Conservation (phyloP, 768 basidiomycete species). For the Hericium rajendrae region DNA sequence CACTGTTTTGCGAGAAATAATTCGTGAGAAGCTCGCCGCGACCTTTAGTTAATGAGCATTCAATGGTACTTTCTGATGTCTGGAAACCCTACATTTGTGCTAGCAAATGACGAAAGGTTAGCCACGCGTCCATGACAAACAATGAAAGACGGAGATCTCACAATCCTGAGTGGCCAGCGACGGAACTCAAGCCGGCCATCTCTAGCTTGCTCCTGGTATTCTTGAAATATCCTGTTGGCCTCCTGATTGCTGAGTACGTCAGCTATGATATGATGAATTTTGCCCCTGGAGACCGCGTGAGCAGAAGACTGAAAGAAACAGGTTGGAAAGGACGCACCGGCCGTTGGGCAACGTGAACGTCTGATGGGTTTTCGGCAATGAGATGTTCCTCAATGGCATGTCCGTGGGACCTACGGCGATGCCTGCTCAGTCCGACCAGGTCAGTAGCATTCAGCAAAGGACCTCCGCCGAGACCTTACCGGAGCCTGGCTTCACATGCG, state of each 20-base stretch:
- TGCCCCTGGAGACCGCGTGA: constrained; percentile 34
- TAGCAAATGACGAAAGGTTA: constrained; percentile 17
- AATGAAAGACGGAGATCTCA: constrained; percentile 23
- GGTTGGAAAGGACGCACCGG: background rate
- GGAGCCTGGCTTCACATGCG: no score
- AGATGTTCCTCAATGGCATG: background rate
- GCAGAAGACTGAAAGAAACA: background rate
- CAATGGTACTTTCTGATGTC: background rate
- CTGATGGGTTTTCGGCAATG: constrained; percentile 9
- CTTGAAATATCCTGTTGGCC: constrained; percentile 49
- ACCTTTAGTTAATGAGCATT: constrained; percentile 28
- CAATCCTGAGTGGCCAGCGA: constrained; percentile 61
- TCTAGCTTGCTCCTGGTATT: constrained; percentile 60
- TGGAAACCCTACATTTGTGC: constrained; percentile 51
- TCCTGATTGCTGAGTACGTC: constrained; percentile 25
- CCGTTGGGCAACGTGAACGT: background rate
- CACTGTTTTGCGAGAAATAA: constrained; percentile 82
- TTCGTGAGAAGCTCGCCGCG: constrained; percentile 65
- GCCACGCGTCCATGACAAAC: no score
- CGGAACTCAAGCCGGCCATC: constrained; percentile 50
- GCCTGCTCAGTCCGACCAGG: background rate
- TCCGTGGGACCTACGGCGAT: constrained; percentile 5
- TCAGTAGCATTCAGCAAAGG: background rate
- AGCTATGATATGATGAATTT: constrained; percentile 46
- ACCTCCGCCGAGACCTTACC: no score